Base-by-base conservation (phyloP, 2,329 filamentous ascomycete genomes). In the Neodidymelliopsis sp. region DNA sequence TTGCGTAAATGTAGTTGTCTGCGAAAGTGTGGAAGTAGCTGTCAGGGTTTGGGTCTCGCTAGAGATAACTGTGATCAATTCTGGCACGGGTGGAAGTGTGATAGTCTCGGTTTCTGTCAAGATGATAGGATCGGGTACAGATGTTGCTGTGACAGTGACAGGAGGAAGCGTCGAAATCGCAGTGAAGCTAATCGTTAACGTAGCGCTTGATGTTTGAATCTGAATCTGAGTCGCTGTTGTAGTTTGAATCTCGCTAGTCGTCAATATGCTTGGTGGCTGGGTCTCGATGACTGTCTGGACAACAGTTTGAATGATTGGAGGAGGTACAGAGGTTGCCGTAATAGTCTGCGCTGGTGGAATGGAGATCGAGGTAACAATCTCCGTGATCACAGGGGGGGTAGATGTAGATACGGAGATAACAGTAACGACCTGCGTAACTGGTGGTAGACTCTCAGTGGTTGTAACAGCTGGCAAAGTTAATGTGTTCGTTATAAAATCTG, bases 1-100 rank as follows among this genome's bases (percentile, higher is more conserved):
- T 11, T 31, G 12, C 12, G 29, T 31, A 8, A 31, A 10, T 9
- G 29, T 31, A 2, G 8, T 4, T 4, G 29, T 31, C 13, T 31
- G 15, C 29, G 11, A 31, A 31, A 31, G 39, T 5, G 29, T 16
- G 2, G 30, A 19, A 2, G 43, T 46, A 28, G 42, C 34, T 6
- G 42, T 46, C 10, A 13, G 20, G 3, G 22, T 27, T 7, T 19
- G 42, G 5, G 39, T 8, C 15, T 46, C 34, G 20, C 34, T 46
- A 10, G 34, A 38, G 15, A 28, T 30, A 6, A 36, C 30, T 15
- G 44, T 47, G 11, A 40, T 30, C 6, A 47, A 40, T n/a, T 30
- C 38, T 8, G 30, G 29, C 3, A 16, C 8, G 4, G 29, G 15
- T 2, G 13, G 10, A 11, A 18, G 1, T 2, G 29, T 31, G 13